Evolutionary conservation across 83 land plant species (phyloP), one percentile per base, ranked within the genome.

Genomic region (Picea engelmannii): DNA sequence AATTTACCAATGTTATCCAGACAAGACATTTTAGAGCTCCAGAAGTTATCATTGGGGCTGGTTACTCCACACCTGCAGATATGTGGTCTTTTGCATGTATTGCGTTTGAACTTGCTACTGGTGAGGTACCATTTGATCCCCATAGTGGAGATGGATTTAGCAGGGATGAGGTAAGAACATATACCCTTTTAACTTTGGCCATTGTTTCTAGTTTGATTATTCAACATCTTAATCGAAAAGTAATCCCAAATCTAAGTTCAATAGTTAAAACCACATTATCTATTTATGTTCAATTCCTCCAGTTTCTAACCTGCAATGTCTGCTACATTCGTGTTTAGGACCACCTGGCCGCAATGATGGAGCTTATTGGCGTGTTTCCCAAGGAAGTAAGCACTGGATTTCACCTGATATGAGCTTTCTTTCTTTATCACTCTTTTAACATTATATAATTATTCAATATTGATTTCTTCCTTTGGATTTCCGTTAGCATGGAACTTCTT

Each of bases 11-110:
- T 16, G 88, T 85, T 58, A 87, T 87, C 16, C 89, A 87, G 70
- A 87, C 89, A n/a, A 66, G 89, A 62, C 89, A 87, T 80, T 87
- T 85, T 49, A 83, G 89, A 27, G 86, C 88, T 71, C 89, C 89
- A 23, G 89, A 87, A 59, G 84, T 82, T 49, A 88, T 85, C 13
- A 44, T 87, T 61, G 89, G 89, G 27, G 71, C 88, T 20, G 86
- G 85, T 64, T 87, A 87, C 52, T 84, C 88, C 40, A 84, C 87
- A 5, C 65, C 88, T 31, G 89, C 84, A 62, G 89, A 87, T 84
- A 85, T 87, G 84, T 85, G 88, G 89, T 85, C 88, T 5, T 85
- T 87, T 78, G 89, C 84, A 18, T 87, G 88, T 27, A 80, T 87
- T 35, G 74, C 80, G 20, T 87, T 87, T 42, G 89, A 87, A 73